Percentiles rank a stretch among this genome's conserved stretches.
Conservation (phyloP, 495 filamentous ascomycete genomes). For the Acidomyces sp. region DNA sequence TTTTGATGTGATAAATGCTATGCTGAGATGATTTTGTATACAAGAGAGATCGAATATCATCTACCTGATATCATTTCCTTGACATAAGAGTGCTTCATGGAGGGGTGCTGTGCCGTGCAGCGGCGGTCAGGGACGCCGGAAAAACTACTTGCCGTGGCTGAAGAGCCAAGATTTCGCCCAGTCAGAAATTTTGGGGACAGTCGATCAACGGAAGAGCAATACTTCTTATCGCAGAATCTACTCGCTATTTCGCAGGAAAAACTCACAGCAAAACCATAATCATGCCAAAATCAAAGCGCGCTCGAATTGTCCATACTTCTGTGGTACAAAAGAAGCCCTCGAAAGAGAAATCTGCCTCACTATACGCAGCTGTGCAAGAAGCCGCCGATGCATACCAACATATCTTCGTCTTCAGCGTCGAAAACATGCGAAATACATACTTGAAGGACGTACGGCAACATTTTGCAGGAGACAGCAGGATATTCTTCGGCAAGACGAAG, state of each 20-base stretch:
- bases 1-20: no score
- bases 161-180: not conserved
- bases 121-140: not conserved
- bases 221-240: not conserved
- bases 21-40: no score
- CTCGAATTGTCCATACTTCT: conserved; percentile 74
- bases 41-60: no score
- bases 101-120: no score
- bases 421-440: conserved; percentile 98
- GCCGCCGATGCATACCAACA: conserved; percentile 73
- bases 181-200: not conserved
- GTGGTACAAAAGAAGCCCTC: conserved; percentile 76
- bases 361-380: conserved; percentile 79
- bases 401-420: conserved; percentile 82
- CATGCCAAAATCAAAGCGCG: conserved; percentile 95
- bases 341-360: conserved; percentile 74
- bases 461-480: conserved; percentile 73
- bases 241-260: not conserved
- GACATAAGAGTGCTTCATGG: no score
- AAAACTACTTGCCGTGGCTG: not conserved
- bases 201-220: no score
- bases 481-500: conserved; percentile 99
- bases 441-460: conserved; percentile 81
- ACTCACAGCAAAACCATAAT: conserved; percentile 25
- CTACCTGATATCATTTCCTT: no score